These are phyloP conservation scores for Austroboletus novae-zelandiae DNA, from an alignment of 1,284 basidiomycete species.

Conservation along the genomic window DNA sequence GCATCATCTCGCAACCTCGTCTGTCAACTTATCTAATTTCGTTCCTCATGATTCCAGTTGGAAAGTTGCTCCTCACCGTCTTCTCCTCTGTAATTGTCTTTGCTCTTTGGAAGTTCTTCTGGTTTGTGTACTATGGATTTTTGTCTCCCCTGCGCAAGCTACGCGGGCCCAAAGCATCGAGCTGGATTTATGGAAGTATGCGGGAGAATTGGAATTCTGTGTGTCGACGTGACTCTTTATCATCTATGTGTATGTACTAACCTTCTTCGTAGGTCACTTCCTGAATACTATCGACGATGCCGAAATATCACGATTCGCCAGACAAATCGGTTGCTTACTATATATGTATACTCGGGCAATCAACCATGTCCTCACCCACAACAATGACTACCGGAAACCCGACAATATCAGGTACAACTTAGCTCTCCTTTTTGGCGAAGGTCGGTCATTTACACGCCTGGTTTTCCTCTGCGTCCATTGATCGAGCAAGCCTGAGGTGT, in stretches of 20 bases:
- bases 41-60: constrained; percentile 14
- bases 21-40: no score
- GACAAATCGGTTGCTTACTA: constrained; percentile 27
- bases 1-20: no score
- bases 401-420: constrained; percentile 20
- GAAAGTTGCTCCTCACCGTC: constrained; percentile 5
- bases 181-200: constrained; percentile 54
- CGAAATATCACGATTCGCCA: not conserved
- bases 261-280: constrained; percentile 40
- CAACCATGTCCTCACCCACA: constrained; percentile 39
- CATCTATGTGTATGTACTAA: not conserved
- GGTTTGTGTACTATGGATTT: constrained; percentile 17
- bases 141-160: constrained; percentile 46
- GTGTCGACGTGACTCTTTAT: constrained; percentile 14
- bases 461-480: not conserved
- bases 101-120: constrained; percentile 33
- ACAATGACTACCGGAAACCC: constrained; percentile 36
- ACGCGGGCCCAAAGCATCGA: constrained; percentile 49
- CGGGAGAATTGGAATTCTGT: constrained; percentile 43
- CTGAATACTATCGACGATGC: not conserved
- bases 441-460: constrained; percentile 6
- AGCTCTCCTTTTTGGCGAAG: constrained; percentile 31
- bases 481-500: constrained; percentile 13
- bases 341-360: constrained; percentile 36
- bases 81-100: constrained; percentile 21